phyloP scores from a whole-genome alignment of 148 eudicot species.

The Vaccinium myrtillus region DNA sequence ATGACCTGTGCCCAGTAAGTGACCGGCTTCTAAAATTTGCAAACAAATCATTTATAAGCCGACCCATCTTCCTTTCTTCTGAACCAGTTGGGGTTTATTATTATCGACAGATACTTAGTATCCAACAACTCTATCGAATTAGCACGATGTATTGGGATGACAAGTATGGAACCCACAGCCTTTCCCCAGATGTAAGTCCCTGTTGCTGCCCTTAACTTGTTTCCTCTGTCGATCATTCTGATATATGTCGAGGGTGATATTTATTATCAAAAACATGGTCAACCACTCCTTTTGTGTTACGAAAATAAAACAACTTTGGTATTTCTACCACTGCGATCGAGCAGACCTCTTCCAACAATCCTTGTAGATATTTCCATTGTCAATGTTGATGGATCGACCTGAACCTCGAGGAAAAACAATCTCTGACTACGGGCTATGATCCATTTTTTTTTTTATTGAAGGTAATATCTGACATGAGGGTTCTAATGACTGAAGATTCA shows the following conservation, averaged over 20 bases:
- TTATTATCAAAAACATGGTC: constrained; percentile 8
- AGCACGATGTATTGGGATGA: constrained; percentile 99
- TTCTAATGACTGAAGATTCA: constrained; percentile 17
- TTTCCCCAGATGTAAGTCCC: constrained; percentile 74
- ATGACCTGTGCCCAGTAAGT: constrained; percentile 86
- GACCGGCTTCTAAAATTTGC: constrained; percentile 17
- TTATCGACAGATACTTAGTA: constrained; percentile 64
- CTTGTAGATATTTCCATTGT: constrained; percentile 6
- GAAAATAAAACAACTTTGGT: neutral
- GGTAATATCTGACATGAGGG: constrained; percentile 16
- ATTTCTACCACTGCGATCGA: neutral
- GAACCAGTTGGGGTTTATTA: constrained; percentile 25
- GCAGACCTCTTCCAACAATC: constrained; percentile 1
- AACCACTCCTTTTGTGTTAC: neutral
- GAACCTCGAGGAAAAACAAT: neutral
- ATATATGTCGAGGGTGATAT: neutral
- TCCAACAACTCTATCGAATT: constrained; percentile 90
- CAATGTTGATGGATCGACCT: neutral
- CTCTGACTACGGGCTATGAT: neutral
- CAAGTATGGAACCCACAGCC: constrained; percentile 90
- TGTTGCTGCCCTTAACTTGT: neutral
- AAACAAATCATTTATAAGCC: constrained; percentile 11
- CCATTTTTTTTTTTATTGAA: neutral
- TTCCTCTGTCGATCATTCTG: neutral
- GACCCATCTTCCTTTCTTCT: constrained; percentile 18